Evolutionary conservation across 306 rosid genomes (phyloP), one percentile per base, ranked within the genome.

Genomic region (Quercus berberidifolia): DNA sequence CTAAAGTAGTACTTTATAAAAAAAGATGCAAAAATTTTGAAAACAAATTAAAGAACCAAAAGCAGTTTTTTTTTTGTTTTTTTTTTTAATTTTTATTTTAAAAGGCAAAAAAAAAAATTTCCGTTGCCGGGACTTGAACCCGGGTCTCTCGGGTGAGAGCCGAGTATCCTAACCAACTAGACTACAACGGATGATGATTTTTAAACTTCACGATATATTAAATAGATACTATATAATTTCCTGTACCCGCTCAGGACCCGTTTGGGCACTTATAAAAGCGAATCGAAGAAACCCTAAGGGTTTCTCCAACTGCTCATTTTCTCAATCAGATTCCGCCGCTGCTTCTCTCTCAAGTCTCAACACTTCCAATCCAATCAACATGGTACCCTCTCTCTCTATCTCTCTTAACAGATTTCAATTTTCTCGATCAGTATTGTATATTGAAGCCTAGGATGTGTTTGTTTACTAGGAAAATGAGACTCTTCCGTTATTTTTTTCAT

Each of bases 81-180:
- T 55, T 55, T 19, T 1, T 5, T n/a, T n/a, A n/a, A n/a, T n/a
- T n/a, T n/a, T n/a, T n/a, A n/a, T n/a, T n/a, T n/a, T n/a, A n/a
- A n/a, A n/a, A 17, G 25, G 5, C 63, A 63, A 55, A 20, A 25
- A 5, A 1, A 14, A 0, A 5, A 0, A 0, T 78, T 85, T 85
- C 86, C 86, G 74, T 76, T 89, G 85, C 84, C 84, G 78, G 83
- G 88, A 83, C 26, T 86, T 51, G 83, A 85, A 89, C 84, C 88
- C 89, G 84, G 85, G 85, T 86, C 87, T 89, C 82, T 83, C 87
- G 83, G 85, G 90, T 86, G 90, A 88, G 91, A 86, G 90, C 88
- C 82, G 88, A 85, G 77, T 76, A 85, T 85, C 86, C 85, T 80
- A 1, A 83, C 85, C 85, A 83, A 25, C 85, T 83, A 86, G 85